These are phyloP conservation scores for Thraustochytrium striatum DNA, from an alignment of 352 stramenopile species.

Conservation along the genomic window DNA sequence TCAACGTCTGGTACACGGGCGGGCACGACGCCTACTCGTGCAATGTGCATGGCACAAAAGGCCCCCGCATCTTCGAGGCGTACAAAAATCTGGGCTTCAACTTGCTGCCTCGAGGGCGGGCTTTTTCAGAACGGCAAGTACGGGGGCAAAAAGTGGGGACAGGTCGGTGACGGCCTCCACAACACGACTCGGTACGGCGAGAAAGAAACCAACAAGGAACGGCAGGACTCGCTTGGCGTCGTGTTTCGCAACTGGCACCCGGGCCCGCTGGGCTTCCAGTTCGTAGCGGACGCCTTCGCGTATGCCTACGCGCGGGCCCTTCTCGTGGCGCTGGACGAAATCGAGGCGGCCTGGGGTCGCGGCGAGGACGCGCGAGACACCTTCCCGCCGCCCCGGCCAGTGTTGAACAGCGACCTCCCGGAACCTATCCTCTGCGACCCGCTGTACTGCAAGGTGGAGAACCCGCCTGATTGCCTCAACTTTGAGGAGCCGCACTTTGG, in stretches of 20 bases:
- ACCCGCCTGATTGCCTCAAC: conserved; percentile 41
- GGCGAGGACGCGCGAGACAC: background rate
- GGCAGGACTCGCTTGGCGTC: conserved; percentile 14
- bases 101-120: conserved; percentile 30
- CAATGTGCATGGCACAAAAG: background rate
- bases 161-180: conserved; percentile 38
- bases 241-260: conserved; percentile 49
- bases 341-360: background rate
- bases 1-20: conserved; percentile 26
- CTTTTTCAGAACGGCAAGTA: conserved; percentile 9
- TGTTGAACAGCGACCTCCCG: background rate
- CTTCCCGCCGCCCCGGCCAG: background rate
- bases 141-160: conserved; percentile 22
- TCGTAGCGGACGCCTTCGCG: conserved; percentile 37
- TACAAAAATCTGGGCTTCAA: conserved; percentile 9
- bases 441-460: conserved; percentile 13
- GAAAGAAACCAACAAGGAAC: background rate
- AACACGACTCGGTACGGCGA: conserved; percentile 45
- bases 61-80: background rate
- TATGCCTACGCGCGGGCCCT: conserved; percentile 6
- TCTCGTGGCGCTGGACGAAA: background rate
- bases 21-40: background rate
- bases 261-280: conserved; percentile 46
- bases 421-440: background rate
- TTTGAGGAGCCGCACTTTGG: conserved; percentile 35